Percentiles rank a stretch among this genome's conserved stretches.
Evolutionary conservation across 202 grass and related monocot species (phyloP).

Genomic region (Brachypodium distachyon): DNA sequence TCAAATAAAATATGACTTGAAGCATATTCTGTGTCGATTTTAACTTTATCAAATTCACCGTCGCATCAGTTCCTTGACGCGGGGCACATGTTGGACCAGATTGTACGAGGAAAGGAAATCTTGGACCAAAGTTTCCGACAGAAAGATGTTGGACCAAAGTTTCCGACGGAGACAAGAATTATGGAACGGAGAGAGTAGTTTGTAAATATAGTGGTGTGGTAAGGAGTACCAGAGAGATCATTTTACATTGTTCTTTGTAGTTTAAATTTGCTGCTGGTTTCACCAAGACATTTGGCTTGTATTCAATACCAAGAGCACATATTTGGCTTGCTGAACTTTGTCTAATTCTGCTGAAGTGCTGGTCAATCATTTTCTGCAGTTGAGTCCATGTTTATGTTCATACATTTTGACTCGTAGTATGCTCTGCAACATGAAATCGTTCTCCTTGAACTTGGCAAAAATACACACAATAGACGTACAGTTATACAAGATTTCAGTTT

Average conservation of each 20-base stretch:
- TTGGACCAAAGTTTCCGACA: too few species aligned
- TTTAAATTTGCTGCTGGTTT: not conserved
- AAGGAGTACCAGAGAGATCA: not conserved
- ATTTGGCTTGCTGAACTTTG: not conserved
- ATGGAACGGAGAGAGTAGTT: too few species aligned
- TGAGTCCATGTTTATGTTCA: not conserved
- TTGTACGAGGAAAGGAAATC: too few species aligned
- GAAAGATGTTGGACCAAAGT: too few species aligned
- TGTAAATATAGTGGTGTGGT: not conserved
- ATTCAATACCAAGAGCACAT: not conserved
- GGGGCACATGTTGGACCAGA: too few species aligned
- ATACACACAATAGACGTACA: slow-evolving; percentile 26
- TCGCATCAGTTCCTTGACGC: too few species aligned
- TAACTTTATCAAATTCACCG: too few species aligned
- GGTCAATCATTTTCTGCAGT: not conserved
- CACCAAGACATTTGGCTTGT: not conserved
- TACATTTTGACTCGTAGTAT: not conserved
- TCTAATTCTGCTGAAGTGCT: not conserved
- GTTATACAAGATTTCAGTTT: slow-evolving; percentile 27
- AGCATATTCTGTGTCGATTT: too few species aligned
- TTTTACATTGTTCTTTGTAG: too few species aligned
- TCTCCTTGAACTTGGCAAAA: slow-evolving; percentile 24
- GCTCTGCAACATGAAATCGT: slow-evolving; percentile 10
- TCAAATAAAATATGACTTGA: too few species aligned
- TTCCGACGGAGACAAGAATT: too few species aligned